Percentiles rank a stretch among this genome's conserved stretches.
phyloP scores from a whole-genome alignment of 345 rosid species.

The Salix exigua region DNA sequence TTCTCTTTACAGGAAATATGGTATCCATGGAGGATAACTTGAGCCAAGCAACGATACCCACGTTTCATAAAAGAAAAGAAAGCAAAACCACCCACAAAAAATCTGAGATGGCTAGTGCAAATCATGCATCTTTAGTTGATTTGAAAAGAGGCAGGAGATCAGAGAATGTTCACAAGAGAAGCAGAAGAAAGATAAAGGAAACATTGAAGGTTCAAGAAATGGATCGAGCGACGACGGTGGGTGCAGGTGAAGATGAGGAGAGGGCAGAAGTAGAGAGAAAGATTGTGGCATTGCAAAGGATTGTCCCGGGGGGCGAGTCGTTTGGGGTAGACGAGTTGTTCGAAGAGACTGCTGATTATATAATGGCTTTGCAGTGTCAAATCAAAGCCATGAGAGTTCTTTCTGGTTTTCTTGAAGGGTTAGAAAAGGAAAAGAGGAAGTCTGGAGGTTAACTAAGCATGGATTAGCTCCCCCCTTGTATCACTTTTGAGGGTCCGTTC shows the following conservation, averaged over 20 bases:
- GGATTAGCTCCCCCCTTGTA: background rate
- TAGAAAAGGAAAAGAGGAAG: constrained; percentile 51
- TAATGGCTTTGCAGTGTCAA: constrained; percentile 54
- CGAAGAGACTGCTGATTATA: constrained; percentile 71
- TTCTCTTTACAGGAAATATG: background rate
- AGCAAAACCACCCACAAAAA: background rate
- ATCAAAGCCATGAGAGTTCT: constrained; percentile 58
- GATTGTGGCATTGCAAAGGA: constrained; percentile 66
- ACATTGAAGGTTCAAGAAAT: background rate
- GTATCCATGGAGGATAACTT: constrained; percentile 33
- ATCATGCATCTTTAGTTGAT: constrained; percentile 10
- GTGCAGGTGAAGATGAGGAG: constrained; percentile 22
- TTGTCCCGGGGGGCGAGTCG: constrained; percentile 65
- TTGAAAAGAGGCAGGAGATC: constrained; percentile 12
- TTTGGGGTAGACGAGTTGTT: constrained; percentile 57
- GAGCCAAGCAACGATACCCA: constrained; percentile 11
- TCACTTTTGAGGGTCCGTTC: background rate
- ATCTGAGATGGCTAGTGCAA: constrained; percentile 1
- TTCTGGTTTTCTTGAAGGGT: constrained; percentile 41
- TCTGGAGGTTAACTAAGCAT: constrained; percentile 36
- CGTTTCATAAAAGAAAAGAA: background rate
- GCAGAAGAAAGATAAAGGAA: constrained; percentile 4
- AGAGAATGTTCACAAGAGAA: background rate
- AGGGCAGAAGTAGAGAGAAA: constrained; percentile 44
- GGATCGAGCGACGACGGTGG: background rate